A percentile compares a stretch with the other conserved stretches of the same genome.
Conservation (phyloP, 73 alveolate genomes). For the Blepharisma japonicum region DNA sequence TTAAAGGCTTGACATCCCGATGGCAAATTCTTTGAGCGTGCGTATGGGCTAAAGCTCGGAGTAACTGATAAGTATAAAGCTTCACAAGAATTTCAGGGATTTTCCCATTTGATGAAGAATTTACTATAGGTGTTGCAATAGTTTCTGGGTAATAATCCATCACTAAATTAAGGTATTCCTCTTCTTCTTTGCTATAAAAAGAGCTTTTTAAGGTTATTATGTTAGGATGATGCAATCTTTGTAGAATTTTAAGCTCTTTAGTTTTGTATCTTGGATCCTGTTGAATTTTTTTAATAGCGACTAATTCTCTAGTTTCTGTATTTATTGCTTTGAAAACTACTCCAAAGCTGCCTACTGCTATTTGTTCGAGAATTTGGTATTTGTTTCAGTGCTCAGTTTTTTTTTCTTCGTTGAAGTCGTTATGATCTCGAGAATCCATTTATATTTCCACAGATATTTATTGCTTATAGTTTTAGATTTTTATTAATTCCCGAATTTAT, state of each 20-base stretch:
- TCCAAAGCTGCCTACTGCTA: conserved; percentile 38
- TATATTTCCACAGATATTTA: too few species aligned
- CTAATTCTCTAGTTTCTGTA: conserved; percentile 64
- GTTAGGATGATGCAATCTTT: conserved; percentile 67
- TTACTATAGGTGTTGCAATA: conserved; percentile 44
- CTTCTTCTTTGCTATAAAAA: conserved; percentile 56
- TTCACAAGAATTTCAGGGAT: conserved; percentile 67
- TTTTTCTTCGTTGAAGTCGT: too few species aligned
- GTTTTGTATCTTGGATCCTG: conserved; percentile 69
- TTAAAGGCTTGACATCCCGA: background rate
- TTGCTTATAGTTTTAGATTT: too few species aligned
- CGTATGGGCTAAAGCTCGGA: background rate
- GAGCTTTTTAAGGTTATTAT: conserved; percentile 50
- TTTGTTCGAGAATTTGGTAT: too few species aligned
- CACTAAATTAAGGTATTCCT: conserved; percentile 41
- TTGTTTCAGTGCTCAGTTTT: too few species aligned
- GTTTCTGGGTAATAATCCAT: conserved; percentile 82
- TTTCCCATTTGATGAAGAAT: conserved; percentile 37
- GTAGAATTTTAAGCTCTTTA: conserved; percentile 63
- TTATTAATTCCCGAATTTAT: too few species aligned
- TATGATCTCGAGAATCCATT: too few species aligned
- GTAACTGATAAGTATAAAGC: conserved; percentile 20
- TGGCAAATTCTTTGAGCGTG: background rate
- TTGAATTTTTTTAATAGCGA: conserved; percentile 71
- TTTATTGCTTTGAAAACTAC: conserved; percentile 46